These are phyloP conservation scores for Croton laevigatus DNA, from an alignment of 441 rosid species.

Conservation along the genomic window DNA sequence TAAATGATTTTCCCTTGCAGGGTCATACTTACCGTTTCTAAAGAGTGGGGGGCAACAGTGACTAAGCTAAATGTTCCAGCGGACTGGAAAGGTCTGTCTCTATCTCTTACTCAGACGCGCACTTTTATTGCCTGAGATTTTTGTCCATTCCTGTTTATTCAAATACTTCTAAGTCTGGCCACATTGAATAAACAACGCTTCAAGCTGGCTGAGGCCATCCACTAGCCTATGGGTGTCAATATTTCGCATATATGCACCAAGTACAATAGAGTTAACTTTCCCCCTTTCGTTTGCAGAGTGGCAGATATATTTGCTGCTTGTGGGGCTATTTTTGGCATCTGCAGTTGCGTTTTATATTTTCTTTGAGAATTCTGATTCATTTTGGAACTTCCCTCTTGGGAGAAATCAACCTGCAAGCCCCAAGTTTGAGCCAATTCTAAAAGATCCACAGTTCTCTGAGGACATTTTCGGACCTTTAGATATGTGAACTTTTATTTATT, in stretches of 20 bases:
- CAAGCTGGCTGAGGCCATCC: too few species aligned
- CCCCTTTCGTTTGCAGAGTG: conserved; percentile 54
- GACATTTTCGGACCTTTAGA: conserved; percentile 73
- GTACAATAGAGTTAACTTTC: conserved; percentile 8
- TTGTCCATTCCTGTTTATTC: too few species aligned
- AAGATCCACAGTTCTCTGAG: conserved; percentile 59
- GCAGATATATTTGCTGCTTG: conserved; percentile 80
- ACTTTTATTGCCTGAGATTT: background rate
- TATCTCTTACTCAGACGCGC: background rate
- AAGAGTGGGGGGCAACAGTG: conserved; percentile 87
- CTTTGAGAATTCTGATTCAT: conserved; percentile 84
- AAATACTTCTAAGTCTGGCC: too few species aligned
- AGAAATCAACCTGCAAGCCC: conserved; percentile 53
- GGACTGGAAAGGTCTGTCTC: conserved; percentile 86
- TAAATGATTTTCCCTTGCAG: conserved; percentile 30
- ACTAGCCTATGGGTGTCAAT: too few species aligned
- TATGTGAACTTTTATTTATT: conserved; percentile 33
- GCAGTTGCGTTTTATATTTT: conserved; percentile 71
- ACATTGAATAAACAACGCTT: too few species aligned
- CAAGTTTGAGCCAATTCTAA: conserved; percentile 51
- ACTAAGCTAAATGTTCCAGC: conserved; percentile 84
- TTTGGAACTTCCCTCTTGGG: conserved; percentile 71
- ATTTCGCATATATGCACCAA: background rate
- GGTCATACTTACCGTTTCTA: conserved; percentile 77
- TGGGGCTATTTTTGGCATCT: conserved; percentile 81